phyloP scores from a whole-genome alignment of 441 rosid genomes.

The Corymbia citriodora region DNA sequence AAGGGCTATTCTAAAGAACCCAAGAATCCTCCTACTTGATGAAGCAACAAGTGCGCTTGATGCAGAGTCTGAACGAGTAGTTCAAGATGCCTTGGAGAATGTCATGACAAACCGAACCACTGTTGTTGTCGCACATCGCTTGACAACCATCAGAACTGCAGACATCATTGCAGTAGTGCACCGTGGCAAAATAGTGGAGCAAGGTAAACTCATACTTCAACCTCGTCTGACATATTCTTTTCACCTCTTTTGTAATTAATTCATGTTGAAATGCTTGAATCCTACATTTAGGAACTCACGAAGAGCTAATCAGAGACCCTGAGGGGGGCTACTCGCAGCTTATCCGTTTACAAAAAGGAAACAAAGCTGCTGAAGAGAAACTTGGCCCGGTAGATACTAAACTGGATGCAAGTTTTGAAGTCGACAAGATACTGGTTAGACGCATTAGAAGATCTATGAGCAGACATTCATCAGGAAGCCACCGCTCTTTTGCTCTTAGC shows the following conservation, averaged over 20 bases:
- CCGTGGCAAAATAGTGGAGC: background rate
- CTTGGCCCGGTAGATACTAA: slow-evolving; percentile 4
- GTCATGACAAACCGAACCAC: background rate
- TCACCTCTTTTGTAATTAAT: background rate
- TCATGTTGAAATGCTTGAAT: background rate
- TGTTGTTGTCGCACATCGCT: background rate
- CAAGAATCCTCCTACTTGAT: background rate
- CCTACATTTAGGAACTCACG: slow-evolving; percentile 3
- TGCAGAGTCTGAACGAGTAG: background rate
- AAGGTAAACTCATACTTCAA: background rate
- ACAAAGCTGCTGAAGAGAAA: slow-evolving; percentile 7
- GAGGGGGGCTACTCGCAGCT: slow-evolving; percentile 14
- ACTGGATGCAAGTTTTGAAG: slow-evolving; percentile 9
- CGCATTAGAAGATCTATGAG: slow-evolving; percentile 37
- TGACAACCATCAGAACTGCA: background rate
- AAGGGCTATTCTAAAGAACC: background rate
- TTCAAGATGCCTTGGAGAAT: slow-evolving; percentile 1
- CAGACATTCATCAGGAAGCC: slow-evolving; percentile 42
- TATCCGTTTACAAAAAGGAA: slow-evolving; percentile 50
- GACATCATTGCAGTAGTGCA: background rate
- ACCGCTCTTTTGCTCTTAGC: slow-evolving; percentile 41
- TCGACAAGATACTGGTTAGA: slow-evolving; percentile 7
- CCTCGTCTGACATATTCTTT: background rate
- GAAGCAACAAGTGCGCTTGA: background rate
- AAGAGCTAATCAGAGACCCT: background rate